Conservation (phyloP, 306 rosid species). For the Sesbania bispinosa region DNA sequence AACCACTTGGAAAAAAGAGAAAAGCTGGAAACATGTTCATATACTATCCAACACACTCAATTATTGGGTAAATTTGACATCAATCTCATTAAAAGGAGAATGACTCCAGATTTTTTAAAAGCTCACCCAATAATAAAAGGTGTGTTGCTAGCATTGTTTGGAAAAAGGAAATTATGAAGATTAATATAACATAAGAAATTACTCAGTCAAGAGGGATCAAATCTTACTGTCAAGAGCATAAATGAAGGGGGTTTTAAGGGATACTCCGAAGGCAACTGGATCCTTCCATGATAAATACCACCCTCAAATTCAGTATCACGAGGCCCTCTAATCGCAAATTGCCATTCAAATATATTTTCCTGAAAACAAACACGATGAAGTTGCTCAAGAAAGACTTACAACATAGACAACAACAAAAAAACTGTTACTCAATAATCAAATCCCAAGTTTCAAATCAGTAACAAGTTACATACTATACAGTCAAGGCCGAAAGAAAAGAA, state of each 20-base stretch:
- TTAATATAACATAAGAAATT: neutral
- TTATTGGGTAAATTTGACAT: too few species aligned
- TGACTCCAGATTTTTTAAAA: too few species aligned
- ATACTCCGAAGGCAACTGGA: slow-evolving; percentile 75
- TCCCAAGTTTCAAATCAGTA: neutral
- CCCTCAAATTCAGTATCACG: slow-evolving; percentile 73
- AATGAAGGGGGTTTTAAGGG: slow-evolving; percentile 89
- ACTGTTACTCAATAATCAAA: neutral
- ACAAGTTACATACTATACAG: neutral
- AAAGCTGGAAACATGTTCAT: too few species aligned
- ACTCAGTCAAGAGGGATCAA: neutral
- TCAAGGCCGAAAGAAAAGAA: neutral
- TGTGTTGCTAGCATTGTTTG: neutral
- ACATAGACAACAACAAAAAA: neutral
- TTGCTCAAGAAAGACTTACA: neutral
- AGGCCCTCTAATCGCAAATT: slow-evolving; percentile 82
- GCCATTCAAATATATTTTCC: slow-evolving; percentile 96
- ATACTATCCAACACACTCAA: too few species aligned
- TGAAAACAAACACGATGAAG: slow-evolving; percentile 30
- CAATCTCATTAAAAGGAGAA: too few species aligned
- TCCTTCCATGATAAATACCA: slow-evolving; percentile 77
- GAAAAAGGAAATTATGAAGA: neutral
- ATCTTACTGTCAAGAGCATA: slow-evolving; percentile 61
- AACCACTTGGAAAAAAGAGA: neutral
- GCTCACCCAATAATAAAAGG: neutral